Percentiles rank a stretch among this genome's conserved stretches.
Evolutionary conservation across 2,329 filamentous ascomycete species (phyloP).

Genomic region (Colletotrichum sp.): DNA sequence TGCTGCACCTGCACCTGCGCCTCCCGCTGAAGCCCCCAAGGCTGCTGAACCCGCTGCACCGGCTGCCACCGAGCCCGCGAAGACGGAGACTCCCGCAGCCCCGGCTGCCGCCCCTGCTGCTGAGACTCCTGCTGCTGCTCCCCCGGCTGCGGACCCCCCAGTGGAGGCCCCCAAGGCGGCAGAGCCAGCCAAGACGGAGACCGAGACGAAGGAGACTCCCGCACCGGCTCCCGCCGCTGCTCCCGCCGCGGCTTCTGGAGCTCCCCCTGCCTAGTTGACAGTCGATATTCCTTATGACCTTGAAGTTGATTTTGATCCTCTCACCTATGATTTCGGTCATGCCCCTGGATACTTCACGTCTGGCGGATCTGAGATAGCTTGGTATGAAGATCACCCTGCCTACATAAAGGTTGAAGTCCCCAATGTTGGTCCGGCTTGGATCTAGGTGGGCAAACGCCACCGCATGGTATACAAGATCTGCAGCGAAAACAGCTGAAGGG

Average conservation of each 20-base stretch:
- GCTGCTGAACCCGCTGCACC: constrained; percentile 25
- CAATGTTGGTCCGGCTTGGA: not conserved
- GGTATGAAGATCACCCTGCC: not conserved
- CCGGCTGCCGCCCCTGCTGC: constrained; percentile 27
- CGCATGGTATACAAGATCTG: not conserved
- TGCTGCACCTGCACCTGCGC: constrained; percentile 29
- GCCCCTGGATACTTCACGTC: not conserved
- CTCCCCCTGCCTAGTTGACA: constrained; percentile 19
- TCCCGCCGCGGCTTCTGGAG: constrained; percentile 26
- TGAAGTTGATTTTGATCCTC: not conserved
- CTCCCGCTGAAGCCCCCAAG: constrained; percentile 20
- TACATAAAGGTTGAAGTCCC: not conserved
- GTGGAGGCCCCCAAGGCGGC: not conserved
- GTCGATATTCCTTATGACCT: not conserved
- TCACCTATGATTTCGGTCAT: not conserved
- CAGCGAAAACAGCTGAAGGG: not conserved
- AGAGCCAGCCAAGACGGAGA: constrained; percentile 20
- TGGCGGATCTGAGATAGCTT: not conserved
- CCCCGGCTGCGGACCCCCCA: not conserved
- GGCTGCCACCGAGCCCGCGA: constrained; percentile 22
- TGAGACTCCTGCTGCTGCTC: constrained; percentile 23
- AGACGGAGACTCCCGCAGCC: constrained; percentile 25
- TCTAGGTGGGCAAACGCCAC: not conserved
- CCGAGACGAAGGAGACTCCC: constrained; percentile 13
- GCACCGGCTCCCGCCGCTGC: constrained; percentile 29